Evolutionary conservation across 208 protist species (phyloP), one percentile per base, ranked within the genome.

Genomic region (Strigomonas culicis): DNA sequence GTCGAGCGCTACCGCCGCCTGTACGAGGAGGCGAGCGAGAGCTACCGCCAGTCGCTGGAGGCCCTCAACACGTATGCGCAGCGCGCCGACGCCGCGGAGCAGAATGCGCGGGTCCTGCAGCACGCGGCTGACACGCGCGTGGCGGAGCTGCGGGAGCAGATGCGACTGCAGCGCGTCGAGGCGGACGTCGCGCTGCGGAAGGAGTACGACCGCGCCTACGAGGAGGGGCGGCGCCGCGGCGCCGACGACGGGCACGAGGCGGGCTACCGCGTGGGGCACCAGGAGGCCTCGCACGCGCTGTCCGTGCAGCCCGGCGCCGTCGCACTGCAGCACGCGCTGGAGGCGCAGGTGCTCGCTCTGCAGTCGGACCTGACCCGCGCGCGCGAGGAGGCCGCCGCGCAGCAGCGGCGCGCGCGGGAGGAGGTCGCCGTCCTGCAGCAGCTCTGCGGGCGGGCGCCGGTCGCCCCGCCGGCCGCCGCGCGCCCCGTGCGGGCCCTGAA

Each of bases 11-110:
- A 84, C 46, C 80, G 88, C 30, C 11, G 32, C 11, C 43, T 60
- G 17, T 78, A 78, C 22, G 83, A 86, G 66, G 87, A 93, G 64
- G 75, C 77, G 36, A 82, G 66, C 49, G 49, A 17, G 0, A 87
- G 82, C 59, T 93, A 93, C 66, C 83, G 90, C 31, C 74, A 73
- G 6, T 83, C 87, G 31, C 77, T 93, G 27, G 80, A 89, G 58
- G 72, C 73, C 43, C 84, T 93, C 41, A 72, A 80, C 27, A 70
- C 72, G n/a, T 79, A 76, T n/a, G 72, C 80, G 36, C 83, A 93
- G 52, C 63, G 74, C 56, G 68, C 75, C 13, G 72, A 74, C 19
- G 61, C 59, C 32, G 52, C 90, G 39, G 69, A 93, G 65, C 81
- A 60, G 24, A 82, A 93, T 56, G 30, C 89, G 27, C 66, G 49